Base-by-base conservation (phyloP, 129 eudicot species). In the Flaveria trinervia region DNA sequence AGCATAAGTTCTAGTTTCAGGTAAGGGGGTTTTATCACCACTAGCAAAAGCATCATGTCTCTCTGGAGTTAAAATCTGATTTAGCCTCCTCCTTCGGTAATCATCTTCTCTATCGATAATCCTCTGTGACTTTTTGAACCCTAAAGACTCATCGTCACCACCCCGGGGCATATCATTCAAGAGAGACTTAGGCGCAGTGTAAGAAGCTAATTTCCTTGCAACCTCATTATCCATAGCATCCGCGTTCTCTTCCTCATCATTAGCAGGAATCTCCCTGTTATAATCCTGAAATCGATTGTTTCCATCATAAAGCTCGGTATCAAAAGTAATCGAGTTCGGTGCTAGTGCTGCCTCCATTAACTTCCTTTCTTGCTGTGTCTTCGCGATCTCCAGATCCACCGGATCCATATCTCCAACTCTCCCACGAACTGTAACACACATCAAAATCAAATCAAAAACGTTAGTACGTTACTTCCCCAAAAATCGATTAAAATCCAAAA, bases 21-120 rank as follows among this genome's bases (percentile, higher is more conserved):
- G 89, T 69, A 89, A 93, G 0, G 99, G 99, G 9, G 99, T 94
- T 88, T 94, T 89, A 77, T 94, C 99, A 81, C 93, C 90, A 41
- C 74, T 79, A 1, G 90, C 87, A 83, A 94, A 94, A 14, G 99
- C 97, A 84, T 91, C 97, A 69, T 87, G 85, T 77, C 99, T 87
- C 26, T 89, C 97, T 1, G 99, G 99, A 0, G 99, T 91, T 44
- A 94, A 86, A 12, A 94, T 89, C 83, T 88, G 85, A 76, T 89
- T 82, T 75, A 87, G 73, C 84, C 98, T 89, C 86, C 96, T 90
- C 83, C 93, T 62, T 65, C 93, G 33, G 46, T 91, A 91, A 62
- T 91, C 96, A 87, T 89, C 98, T 83, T 94, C 98, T 59, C 93
- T 77, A 30, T 89, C 96, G 50, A 85, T 87, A 61, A 90, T 90